These are phyloP conservation scores for Craterostigma plantagineum DNA, from an alignment of 257 asterid species.

Conservation along the genomic window DNA sequence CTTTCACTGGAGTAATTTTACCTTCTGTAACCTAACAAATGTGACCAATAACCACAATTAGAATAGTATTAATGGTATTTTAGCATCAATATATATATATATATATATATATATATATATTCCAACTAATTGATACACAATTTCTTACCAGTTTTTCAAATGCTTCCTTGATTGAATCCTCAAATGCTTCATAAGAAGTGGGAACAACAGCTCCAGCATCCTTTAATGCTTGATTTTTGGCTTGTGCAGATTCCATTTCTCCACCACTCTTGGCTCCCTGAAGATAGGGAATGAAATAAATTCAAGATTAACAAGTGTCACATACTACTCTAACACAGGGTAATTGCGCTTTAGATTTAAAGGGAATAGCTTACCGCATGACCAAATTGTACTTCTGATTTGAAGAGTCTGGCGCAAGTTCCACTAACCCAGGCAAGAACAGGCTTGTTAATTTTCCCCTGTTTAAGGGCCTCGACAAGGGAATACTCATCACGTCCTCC, in stretches of 20 bases:
- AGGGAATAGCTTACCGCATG: conserved; percentile 73
- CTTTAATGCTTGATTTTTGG: conserved; percentile 82
- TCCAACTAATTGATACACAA: not conserved
- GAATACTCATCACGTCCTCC: conserved; percentile 99
- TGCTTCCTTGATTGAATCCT: conserved; percentile 64
- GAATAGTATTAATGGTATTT: not conserved
- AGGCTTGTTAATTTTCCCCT: conserved; percentile 83
- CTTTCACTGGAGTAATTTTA: conserved; percentile 62
- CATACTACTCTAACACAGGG: not conserved
- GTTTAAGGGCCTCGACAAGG: conserved; percentile 89
- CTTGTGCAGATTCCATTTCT: conserved; percentile 99
- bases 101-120: no score
- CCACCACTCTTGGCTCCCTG: conserved; percentile 99
- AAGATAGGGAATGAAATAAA: conserved; percentile 6
- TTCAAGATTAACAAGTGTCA: conserved; percentile 9
- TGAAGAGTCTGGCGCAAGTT: conserved; percentile 67
- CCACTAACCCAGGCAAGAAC: conserved; percentile 99
- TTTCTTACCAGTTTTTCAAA: conserved; percentile 54
- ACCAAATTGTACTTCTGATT: conserved; percentile 99
- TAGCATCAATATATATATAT: conserved; percentile 4
- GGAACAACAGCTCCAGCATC: conserved; percentile 98
- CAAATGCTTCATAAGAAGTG: conserved; percentile 91
- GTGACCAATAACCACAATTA: conserved; percentile 10
- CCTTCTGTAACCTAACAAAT: conserved; percentile 53
- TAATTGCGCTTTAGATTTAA: not conserved